phyloP scores from a whole-genome alignment of 148 eudicot genomes.

The Beta vulgaris region DNA sequence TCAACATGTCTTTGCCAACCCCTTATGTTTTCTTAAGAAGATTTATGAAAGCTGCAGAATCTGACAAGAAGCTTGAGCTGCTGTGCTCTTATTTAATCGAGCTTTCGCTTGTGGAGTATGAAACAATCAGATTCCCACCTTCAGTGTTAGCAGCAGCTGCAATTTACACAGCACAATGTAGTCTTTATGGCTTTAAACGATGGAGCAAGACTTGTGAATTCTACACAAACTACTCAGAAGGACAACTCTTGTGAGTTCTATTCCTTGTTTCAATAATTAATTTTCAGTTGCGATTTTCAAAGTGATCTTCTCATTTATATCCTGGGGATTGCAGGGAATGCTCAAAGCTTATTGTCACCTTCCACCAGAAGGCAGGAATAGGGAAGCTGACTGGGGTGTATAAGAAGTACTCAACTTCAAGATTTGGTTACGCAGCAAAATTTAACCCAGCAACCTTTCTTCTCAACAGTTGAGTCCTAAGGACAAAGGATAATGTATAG shows the following conservation, averaged over 20 bases:
- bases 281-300: not conserved
- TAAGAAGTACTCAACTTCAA: constrained; percentile 65
- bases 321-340: constrained; percentile 55
- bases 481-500: constrained; percentile 18
- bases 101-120: constrained; percentile 70
- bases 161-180: constrained; percentile 62
- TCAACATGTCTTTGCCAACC: constrained; percentile 76
- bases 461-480: constrained; percentile 20
- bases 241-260: constrained; percentile 55
- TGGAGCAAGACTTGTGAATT: constrained; percentile 73
- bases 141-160: constrained; percentile 82
- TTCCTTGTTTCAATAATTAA: not conserved
- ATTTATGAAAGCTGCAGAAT: constrained; percentile 76
- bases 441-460: constrained; percentile 68
- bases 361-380: constrained; percentile 61
- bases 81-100: constrained; percentile 68
- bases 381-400: constrained; percentile 77
- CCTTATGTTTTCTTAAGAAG: constrained; percentile 77
- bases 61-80: constrained; percentile 64
- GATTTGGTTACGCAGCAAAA: constrained; percentile 65
- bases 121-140: constrained; percentile 71
- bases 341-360: constrained; percentile 68
- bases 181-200: constrained; percentile 39
- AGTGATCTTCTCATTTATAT: not conserved
- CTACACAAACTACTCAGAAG: constrained; percentile 58